These are phyloP conservation scores for Babesia sp. DNA, from an alignment of 169 alveolate species.

Conservation along the genomic window DNA sequence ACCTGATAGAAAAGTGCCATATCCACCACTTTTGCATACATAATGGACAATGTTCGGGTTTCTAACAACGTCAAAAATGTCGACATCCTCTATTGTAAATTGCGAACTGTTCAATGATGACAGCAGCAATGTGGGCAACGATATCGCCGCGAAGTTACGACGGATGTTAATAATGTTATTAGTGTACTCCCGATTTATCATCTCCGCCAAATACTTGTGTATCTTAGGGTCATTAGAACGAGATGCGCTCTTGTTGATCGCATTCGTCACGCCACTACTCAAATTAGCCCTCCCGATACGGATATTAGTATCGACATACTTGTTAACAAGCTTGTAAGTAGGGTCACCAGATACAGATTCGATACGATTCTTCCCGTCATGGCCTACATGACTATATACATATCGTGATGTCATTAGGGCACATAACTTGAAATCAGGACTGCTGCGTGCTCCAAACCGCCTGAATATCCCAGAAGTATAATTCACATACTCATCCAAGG, in stretches of 20 bases:
- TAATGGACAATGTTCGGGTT: constrained; percentile 65
- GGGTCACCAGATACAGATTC: constrained; percentile 44
- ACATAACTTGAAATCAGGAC: constrained; percentile 49
- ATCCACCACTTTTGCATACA: constrained; percentile 56
- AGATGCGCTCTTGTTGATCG: constrained; percentile 1
- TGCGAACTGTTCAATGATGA: constrained; percentile 56
- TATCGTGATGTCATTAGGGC: constrained; percentile 58
- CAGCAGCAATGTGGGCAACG: constrained; percentile 50
- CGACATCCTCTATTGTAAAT: constrained; percentile 45
- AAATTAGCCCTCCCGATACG: constrained; percentile 45
- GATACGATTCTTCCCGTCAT: constrained; percentile 29
- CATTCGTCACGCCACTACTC: background rate
- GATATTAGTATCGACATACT: constrained; percentile 25
- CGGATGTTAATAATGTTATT: constrained; percentile 35
- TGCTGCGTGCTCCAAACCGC: constrained; percentile 41
- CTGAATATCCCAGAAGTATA: constrained; percentile 21
- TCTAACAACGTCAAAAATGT: constrained; percentile 59
- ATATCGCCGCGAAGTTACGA: constrained; percentile 17
- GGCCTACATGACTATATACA: constrained; percentile 35
- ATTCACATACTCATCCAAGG: constrained; percentile 3
- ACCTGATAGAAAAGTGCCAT: constrained; percentile 65
- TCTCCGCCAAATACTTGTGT: constrained; percentile 24
- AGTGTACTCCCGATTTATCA: constrained; percentile 55
- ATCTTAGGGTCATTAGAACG: constrained; percentile 12
- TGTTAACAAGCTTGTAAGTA: constrained; percentile 39